These are phyloP conservation scores for Aspergillus tanneri DNA, from an alignment of 2,329 filamentous ascomycete species.

Conservation along the genomic window DNA sequence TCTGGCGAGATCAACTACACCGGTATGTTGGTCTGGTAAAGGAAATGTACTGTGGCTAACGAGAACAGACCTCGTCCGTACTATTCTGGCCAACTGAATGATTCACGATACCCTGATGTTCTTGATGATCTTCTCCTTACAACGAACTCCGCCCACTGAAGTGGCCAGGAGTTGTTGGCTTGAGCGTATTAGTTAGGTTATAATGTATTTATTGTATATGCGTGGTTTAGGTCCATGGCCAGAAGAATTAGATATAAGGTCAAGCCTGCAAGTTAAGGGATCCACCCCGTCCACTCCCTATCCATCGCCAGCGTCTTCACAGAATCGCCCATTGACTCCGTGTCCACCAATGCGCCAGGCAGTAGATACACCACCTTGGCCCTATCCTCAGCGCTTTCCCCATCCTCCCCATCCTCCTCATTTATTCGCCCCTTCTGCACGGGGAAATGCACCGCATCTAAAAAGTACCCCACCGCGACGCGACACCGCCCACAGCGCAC, in stretches of 20 bases:
- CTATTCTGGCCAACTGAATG: conserved; percentile 76
- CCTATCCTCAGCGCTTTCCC: conserved; percentile 31
- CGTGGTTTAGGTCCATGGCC: background rate
- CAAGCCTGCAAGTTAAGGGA: conserved; percentile 8
- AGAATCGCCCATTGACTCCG: conserved; percentile 53
- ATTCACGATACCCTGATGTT: conserved; percentile 28
- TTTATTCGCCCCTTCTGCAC: conserved; percentile 9
- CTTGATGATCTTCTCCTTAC: conserved; percentile 19
- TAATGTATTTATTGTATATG: conserved; percentile 3
- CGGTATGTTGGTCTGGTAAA: conserved; percentile 57
- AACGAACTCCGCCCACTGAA: conserved; percentile 5
- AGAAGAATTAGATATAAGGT: background rate
- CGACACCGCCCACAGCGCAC: conserved; percentile 62
- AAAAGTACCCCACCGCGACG: conserved; percentile 61
- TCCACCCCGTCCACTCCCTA: conserved; percentile 39
- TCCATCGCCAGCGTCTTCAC: conserved; percentile 31
- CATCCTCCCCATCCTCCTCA: conserved; percentile 17
- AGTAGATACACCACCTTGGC: conserved; percentile 58
- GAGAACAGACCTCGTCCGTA: conserved; percentile 73
- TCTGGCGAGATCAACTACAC: conserved; percentile 97
- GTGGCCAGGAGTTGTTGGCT: conserved; percentile 6
- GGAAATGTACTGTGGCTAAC: background rate
- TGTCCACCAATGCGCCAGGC: conserved; percentile 59
- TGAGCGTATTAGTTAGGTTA: conserved; percentile 1
- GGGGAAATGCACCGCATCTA: conserved; percentile 54